Evolutionary conservation across 2,329 filamentous ascomycete genomes (phyloP).

Genomic region (Paecilomyces dactylethromorphus): DNA sequence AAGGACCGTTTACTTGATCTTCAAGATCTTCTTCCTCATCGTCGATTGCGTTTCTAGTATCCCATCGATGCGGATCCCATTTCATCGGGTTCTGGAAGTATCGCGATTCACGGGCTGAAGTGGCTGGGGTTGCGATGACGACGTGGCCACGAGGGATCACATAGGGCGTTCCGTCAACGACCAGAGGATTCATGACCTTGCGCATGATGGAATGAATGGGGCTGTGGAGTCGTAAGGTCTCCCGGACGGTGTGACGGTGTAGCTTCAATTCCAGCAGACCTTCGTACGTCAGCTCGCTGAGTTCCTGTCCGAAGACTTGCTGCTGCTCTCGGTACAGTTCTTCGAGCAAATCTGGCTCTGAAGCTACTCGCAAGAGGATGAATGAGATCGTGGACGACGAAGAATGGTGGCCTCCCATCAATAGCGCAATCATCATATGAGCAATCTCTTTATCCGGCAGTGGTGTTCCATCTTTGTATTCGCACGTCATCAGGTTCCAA

Average conservation of each 20-base stretch:
- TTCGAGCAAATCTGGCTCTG: constrained; percentile 71
- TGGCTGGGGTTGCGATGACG: constrained; percentile 75
- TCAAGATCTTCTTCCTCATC: constrained; percentile 44
- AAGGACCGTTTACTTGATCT: constrained; percentile 11
- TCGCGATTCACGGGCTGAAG: constrained; percentile 63
- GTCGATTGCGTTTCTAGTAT: constrained; percentile 43
- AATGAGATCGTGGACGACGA: constrained; percentile 78
- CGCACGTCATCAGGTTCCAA: constrained; percentile 79
- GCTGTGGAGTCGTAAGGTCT: constrained; percentile 83
- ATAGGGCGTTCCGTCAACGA: constrained; percentile 73
- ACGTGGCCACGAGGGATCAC: constrained; percentile 74
- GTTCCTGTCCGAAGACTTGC: constrained; percentile 62
- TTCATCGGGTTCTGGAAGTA: constrained; percentile 75
- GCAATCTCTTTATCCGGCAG: constrained; percentile 82
- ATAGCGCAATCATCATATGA: constrained; percentile 88
- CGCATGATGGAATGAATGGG: constrained; percentile 95
- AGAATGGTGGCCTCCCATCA: constrained; percentile 89
- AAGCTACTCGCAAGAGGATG: constrained; percentile 76
- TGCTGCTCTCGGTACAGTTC: constrained; percentile 80
- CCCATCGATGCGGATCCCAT: constrained; percentile 93
- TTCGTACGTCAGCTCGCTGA: constrained; percentile 71
- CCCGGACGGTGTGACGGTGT: constrained; percentile 79
- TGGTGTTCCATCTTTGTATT: constrained; percentile 72
- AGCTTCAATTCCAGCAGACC: constrained; percentile 71
- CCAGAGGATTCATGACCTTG: constrained; percentile 82